Percentiles rank a stretch among this genome's conserved stretches.
Evolutionary conservation across 1,284 basidiomycete genomes (phyloP).

Genomic region (Ceratorhiza oryzae-sativae): DNA sequence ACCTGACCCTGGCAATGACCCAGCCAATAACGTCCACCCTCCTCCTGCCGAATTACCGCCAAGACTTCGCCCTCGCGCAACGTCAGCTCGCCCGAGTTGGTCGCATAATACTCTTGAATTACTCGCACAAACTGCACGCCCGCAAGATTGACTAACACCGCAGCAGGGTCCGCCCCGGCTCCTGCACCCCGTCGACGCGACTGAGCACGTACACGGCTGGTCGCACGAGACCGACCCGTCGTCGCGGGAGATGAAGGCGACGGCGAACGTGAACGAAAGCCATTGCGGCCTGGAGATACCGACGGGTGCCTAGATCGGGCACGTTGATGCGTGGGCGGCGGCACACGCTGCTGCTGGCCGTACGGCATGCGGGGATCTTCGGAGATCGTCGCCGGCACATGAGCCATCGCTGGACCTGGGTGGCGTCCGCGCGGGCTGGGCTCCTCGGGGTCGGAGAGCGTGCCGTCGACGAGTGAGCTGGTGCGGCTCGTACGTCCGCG

Average conservation of each 20-base stretch:
- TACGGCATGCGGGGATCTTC: constrained; percentile 3
- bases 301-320: neutral
- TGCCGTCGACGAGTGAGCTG: constrained; percentile 29
- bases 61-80: constrained; percentile 27
- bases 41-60: constrained; percentile 21
- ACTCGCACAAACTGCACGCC: constrained; percentile 35
- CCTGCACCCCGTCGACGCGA: constrained; percentile 14
- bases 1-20: constrained; percentile 29
- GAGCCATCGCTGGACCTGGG: neutral
- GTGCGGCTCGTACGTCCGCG: neutral
- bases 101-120: neutral
- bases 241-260: neutral
- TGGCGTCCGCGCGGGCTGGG: constrained; percentile 8
- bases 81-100: constrained; percentile 13
- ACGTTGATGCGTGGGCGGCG: neutral
- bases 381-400: neutral
- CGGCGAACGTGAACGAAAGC: constrained; percentile 20
- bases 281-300: neutral
- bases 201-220: constrained; percentile 21
- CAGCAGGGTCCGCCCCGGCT: constrained; percentile 7
- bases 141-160: constrained; percentile 20
- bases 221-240: constrained; percentile 8
- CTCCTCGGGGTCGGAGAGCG: constrained; percentile 18
- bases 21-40: constrained; percentile 16
- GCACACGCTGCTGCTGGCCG: constrained; percentile 4